Evolutionary conservation across 2,329 filamentous ascomycete species (phyloP).

Genomic region (Colletotrichum paranaense): DNA sequence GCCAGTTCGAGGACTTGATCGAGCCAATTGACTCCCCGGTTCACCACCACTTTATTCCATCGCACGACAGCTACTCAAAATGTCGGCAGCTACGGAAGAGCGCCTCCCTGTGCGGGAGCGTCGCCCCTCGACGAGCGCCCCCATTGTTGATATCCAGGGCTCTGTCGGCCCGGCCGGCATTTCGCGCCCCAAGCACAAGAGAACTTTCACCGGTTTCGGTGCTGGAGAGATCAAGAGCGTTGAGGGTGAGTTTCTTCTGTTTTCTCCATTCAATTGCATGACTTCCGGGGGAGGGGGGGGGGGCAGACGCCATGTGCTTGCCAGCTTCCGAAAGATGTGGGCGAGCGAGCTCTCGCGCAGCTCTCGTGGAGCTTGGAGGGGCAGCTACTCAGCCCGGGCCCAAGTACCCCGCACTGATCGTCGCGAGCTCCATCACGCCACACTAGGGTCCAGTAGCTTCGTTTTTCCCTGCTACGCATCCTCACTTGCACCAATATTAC

Average conservation of each 20-base stretch:
- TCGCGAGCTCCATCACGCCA: slow-evolving; percentile 39
- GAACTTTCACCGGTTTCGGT: slow-evolving; percentile 95
- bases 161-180: slow-evolving; percentile 88
- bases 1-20: not conserved
- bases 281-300: not conserved
- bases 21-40: slow-evolving; percentile 11
- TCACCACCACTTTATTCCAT: not conserved
- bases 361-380: slow-evolving; percentile 31
- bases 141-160: slow-evolving; percentile 87
- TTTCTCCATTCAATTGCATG: slow-evolving; percentile 9
- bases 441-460: slow-evolving; percentile 23
- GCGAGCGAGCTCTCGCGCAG: slow-evolving; percentile 26
- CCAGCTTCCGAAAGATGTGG: not conserved
- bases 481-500: not conserved
- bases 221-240: slow-evolving; percentile 92
- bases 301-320: slow-evolving; percentile 1
- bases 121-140: slow-evolving; percentile 83
- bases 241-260: slow-evolving; percentile 70
- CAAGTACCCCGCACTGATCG: slow-evolving; percentile 41
- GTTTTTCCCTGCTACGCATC: not conserved
- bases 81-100: slow-evolving; percentile 44
- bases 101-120: slow-evolving; percentile 74
- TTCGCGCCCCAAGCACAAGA: slow-evolving; percentile 92
- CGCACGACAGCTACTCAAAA: slow-evolving; percentile 38
- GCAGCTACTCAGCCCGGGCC: slow-evolving; percentile 36